Base-by-base conservation (phyloP, 345 rosid genomes). In the Stellera chamaejasme region DNA sequence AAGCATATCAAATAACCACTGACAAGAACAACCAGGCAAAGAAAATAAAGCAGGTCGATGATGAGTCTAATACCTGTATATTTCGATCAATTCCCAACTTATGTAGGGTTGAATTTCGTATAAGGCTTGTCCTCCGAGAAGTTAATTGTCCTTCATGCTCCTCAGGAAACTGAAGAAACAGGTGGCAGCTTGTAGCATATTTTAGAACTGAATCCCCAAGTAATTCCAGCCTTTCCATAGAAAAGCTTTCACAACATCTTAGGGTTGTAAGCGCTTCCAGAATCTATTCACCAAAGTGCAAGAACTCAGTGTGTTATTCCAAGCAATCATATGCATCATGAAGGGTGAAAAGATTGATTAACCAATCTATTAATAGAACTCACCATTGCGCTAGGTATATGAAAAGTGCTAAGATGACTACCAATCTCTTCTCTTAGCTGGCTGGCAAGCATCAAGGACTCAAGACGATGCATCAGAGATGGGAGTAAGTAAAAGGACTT, bases 131-230 rank as follows among this genome's bases (percentile, higher is more conserved):
- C 56, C 95, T 77, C 54, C 13, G 48, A 44, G 60, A 55, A 43
- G 89, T 52, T 71, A 92, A 68, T 27, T 86, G 74, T 36, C 98
- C 96, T 63, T 92, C 96, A 15, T 92, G 68, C 59, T 81, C 78
- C 19, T 61, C 57, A 8, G 90, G 87, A 72, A 83, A 66, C 61
- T 62, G 84, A 54, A 92, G 82, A 75, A 68, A 92, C 52, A 86
- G 78, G 66, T 81, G 64, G 66, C 87, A 85, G 69, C 95, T 82
- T 51, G 78, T 82, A 48, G 76, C 82, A 74, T 84, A 92, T 74
- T 88, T 92, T 45, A 92, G 68, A 56, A 88, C 84, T 5, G 98
- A 92, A 73, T 92, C 98, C n/a, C 98, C 98, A 4, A 92, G 93
- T 66, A 88, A 71, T 72, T 88, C 98, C 75, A 92, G 62, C n/a